phyloP scores from a whole-genome alignment of 331 rosid genomes.

The Malus hybrid region DNA sequence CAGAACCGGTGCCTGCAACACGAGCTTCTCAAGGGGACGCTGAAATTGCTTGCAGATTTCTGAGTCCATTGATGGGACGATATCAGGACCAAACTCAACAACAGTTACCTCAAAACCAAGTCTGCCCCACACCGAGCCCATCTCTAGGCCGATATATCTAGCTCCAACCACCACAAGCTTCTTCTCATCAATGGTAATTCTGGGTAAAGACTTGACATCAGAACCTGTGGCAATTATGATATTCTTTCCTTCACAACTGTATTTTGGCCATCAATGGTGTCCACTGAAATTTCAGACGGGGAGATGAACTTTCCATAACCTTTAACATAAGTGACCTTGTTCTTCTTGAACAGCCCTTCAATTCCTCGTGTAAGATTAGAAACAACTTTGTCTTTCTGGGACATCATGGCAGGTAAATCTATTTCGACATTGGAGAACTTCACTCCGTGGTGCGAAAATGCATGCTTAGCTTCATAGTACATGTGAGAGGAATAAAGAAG shows the following conservation, averaged over 20 bases:
- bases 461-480: conserved; percentile 92
- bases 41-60: conserved; percentile 96
- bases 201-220: conserved; percentile 85
- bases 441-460: conserved; percentile 79
- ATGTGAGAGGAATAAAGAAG: conserved; percentile 93
- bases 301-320: conserved; percentile 87
- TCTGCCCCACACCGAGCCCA: conserved; percentile 99
- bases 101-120: conserved; percentile 85
- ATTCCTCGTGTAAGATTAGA: conserved; percentile 77
- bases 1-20: too few species aligned
- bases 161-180: conserved; percentile 93
- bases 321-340: conserved; percentile 86
- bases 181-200: conserved; percentile 86
- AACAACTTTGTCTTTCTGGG: conserved; percentile 91
- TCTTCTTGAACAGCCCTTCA: conserved; percentile 96
- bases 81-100: conserved; percentile 88
- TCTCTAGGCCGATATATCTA: conserved; percentile 95
- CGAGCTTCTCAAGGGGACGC: conserved; percentile 77
- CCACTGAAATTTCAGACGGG: conserved; percentile 89
- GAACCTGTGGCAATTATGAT: conserved; percentile 95
- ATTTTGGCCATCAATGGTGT: conserved; percentile 59
- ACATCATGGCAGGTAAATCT: conserved; percentile 93
- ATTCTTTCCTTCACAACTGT: conserved; percentile 74
- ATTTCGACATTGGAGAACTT: conserved; percentile 72
- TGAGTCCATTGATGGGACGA: conserved; percentile 90